Conservation (phyloP, 139 green algal genomes). For the Coccomyxa sp. region DNA sequence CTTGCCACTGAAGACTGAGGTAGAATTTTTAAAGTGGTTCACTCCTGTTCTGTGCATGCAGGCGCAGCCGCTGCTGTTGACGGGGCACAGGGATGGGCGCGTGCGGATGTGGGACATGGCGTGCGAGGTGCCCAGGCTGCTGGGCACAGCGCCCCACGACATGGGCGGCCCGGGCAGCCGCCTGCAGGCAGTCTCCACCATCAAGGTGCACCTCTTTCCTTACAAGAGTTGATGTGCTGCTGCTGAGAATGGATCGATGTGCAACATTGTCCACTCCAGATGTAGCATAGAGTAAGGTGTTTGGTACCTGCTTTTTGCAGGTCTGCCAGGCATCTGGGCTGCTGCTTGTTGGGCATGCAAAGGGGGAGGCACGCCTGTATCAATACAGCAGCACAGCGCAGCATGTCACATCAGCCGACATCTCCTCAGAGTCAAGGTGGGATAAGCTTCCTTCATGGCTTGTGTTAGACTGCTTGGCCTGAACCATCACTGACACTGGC, state of each 20-base stretch:
- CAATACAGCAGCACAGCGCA: conserved; percentile 32
- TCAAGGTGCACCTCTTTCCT: not conserved
- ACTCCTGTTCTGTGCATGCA: too few species aligned
- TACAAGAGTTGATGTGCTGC: not conserved
- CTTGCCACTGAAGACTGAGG: too few species aligned
- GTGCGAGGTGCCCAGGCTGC: conserved; percentile 26
- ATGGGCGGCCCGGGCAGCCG: conserved; percentile 16
- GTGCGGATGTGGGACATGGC: conserved; percentile 46
- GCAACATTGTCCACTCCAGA: too few species aligned
- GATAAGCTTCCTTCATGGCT: too few species aligned
- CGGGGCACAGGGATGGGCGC: conserved; percentile 41
- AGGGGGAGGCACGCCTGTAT: conserved; percentile 41
- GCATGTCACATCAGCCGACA: conserved; percentile 20
- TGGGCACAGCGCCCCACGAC: conserved; percentile 32
- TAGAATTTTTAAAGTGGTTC: too few species aligned
- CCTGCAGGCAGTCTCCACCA: conserved; percentile 5
- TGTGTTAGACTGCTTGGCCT: too few species aligned
- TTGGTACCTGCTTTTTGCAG: conserved; percentile 13
- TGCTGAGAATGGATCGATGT: not conserved
- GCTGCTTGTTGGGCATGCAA: conserved; percentile 33
- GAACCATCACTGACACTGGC: too few species aligned
- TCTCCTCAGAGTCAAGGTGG: conserved; percentile 8
- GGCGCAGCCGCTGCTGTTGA: conserved; percentile 29
- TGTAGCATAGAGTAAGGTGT: too few species aligned
- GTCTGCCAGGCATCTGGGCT: conserved; percentile 34